These are phyloP conservation scores for Botrytis fabae DNA, from an alignment of 2,329 filamentous ascomycete genomes.

Conservation along the genomic window DNA sequence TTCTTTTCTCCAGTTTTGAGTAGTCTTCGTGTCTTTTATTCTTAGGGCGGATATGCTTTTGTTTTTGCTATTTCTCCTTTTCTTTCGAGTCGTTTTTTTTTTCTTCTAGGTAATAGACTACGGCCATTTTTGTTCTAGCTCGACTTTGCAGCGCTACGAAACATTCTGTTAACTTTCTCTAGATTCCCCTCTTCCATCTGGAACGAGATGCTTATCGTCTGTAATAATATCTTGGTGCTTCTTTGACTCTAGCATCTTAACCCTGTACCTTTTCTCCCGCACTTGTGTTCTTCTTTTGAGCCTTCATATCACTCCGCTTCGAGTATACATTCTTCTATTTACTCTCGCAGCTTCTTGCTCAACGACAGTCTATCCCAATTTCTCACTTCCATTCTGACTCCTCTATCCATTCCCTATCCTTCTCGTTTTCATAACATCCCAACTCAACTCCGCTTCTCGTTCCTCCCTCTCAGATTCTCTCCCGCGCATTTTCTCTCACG, in stretches of 20 bases:
- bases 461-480: background rate
- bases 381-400: background rate
- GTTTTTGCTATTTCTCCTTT: no score
- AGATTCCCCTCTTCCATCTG: background rate
- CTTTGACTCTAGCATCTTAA: background rate
- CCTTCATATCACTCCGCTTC: background rate
- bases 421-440: background rate
- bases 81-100: no score
- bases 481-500: background rate
- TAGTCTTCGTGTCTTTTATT: rapidly evolving
- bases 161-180: no score
- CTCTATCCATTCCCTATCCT: rapidly evolving
- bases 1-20: no score
- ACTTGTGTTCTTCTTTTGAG: background rate
- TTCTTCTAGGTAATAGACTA: background rate
- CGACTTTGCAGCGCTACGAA: rapidly evolving
- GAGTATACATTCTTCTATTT: background rate
- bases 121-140: background rate
- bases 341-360: background rate
- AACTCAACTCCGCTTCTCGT: background rate
- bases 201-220: background rate
- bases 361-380: background rate
- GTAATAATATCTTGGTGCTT: background rate
- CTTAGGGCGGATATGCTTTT: no score
- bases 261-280: rapidly evolving